A percentile compares a stretch with the other conserved stretches of the same genome.
These are phyloP conservation scores for Trapa bicornis DNA, from an alignment of 345 rosid species.

Conservation along the genomic window DNA sequence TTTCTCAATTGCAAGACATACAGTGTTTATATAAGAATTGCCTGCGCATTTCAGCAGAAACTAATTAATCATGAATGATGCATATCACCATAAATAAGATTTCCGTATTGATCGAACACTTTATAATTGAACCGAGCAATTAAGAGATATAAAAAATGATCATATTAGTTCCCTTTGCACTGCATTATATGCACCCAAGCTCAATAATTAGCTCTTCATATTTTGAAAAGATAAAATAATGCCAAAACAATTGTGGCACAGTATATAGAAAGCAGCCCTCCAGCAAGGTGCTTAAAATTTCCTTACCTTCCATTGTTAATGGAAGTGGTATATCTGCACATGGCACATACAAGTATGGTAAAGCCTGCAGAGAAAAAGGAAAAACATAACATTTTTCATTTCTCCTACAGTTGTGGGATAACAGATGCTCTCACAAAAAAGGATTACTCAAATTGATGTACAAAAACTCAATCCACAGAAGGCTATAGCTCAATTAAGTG, in stretches of 20 bases:
- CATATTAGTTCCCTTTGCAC: background rate
- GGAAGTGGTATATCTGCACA: constrained; percentile 42
- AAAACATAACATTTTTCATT: background rate
- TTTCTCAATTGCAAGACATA: constrained; percentile 63
- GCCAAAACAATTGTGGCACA: background rate
- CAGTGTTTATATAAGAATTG: constrained; percentile 30
- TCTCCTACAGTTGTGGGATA: background rate
- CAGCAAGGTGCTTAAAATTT: background rate
- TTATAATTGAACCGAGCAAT: background rate
- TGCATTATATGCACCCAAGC: background rate
- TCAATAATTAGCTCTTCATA: background rate
- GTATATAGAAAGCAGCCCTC: background rate
- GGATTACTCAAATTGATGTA: background rate
- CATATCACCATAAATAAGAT: background rate
- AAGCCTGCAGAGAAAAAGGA: constrained; percentile 41
- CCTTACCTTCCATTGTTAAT: constrained; percentile 37
- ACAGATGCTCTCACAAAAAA: background rate
- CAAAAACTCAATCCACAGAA: background rate
- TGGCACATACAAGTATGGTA: constrained; percentile 81
- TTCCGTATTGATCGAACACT: background rate
- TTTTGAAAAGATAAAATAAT: background rate
- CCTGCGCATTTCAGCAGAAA: constrained; percentile 27
- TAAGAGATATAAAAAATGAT: background rate
- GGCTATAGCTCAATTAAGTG: background rate
- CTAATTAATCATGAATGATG: background rate